Evolutionary conservation across 2,329 filamentous ascomycete genomes (phyloP), one percentile per base, ranked within the genome.

Genomic region (Arthrobotrys megalospora): DNA sequence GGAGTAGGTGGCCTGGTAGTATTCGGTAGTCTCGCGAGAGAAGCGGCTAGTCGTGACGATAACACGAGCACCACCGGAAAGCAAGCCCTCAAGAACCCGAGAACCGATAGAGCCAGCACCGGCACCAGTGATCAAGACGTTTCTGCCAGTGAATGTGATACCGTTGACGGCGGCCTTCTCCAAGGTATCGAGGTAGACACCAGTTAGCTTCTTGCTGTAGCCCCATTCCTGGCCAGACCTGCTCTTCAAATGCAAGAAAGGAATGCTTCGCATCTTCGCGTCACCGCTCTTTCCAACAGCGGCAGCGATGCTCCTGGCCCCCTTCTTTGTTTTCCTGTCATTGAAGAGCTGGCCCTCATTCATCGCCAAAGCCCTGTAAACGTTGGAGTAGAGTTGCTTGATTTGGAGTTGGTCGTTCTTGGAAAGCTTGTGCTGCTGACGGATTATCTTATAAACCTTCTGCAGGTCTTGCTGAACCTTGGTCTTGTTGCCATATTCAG

Each of bases 1-100:
- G 80, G 94, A 92, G 85, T 99, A 99, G 92, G 99, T 98, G 72
- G 93, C 91, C 86, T 99, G 96, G 86, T 99, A 99, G 87, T 98
- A 99, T 86, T 99, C 96, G 5, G 96, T 99, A 72, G 99, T 96
- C 85, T 97, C 92, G 53, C 94, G 93, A 14, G 96, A 99, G 88
- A 96, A 99, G 81, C 96, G 91, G 83, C 93, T 97, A 16, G 96
- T 99, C 12, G 96, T 99, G 76, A 99, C 96, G 65, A 98, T 88
- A 47, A 99, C 96, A 87, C 96, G 96, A 81, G 96, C 96, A 84
- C 96, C 96, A 86, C 96, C 96, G 83, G 93, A 97, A 85, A 99
- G 94, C 80, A 99, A 88, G 75, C 96, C 96, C 85, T 97, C 94
- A 12, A 99, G 89, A 66, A 99, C 96, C 82, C 98, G 96, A 41